Evolutionary conservation across 306 rosid species (phyloP), one percentile per base, ranked within the genome.

Genomic region (Trifolium subterraneum): DNA sequence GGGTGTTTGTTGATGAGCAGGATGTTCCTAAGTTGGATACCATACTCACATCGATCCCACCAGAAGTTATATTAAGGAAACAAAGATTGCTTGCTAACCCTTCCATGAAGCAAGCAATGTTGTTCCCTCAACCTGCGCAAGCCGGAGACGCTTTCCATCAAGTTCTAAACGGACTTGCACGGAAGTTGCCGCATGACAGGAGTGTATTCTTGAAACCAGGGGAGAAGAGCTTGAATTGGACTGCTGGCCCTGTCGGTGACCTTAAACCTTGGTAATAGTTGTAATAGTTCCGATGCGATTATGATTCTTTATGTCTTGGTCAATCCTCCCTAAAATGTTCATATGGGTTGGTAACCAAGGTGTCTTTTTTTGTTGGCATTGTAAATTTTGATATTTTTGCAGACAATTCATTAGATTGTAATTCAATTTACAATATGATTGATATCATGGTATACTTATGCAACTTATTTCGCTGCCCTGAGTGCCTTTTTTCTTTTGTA

Each of bases 21-120:
- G 96, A 91, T 73, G 98, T 94, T 10, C 90, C 97, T 47, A 74
- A 83, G 84, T 85, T 94, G 82, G 98, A 94, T 52, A 87, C 95
- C 6, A 90, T 91, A 73, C 92, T 94, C 69, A 91, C 96, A 39
- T 89, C 98, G 10, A 89, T 94, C 62, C 98, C 98, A 19, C 88
- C 90, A 47, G 97, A 94, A 61, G 74, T 90, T 41, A 86, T 94
- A 77, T 67, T 94, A 9, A 89, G 97, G 76, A 94, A 94, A 66
- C 98, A 94, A 41, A 90, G 98, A 75, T 81, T 94, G 79, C 97
- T 94, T 65, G 98, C 97, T 31, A 94, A 94, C 76, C 98, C 98
- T 64, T 91, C 98, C 20, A 94, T 94, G 98, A 94, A 94, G 78
- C 97, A 91, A 73, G 98, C 98, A 0, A 94, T 94, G 98, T 42